Base-by-base conservation (phyloP, 108 stramenopile species). In the Cyclotella choctawhatcheeana region DNA sequence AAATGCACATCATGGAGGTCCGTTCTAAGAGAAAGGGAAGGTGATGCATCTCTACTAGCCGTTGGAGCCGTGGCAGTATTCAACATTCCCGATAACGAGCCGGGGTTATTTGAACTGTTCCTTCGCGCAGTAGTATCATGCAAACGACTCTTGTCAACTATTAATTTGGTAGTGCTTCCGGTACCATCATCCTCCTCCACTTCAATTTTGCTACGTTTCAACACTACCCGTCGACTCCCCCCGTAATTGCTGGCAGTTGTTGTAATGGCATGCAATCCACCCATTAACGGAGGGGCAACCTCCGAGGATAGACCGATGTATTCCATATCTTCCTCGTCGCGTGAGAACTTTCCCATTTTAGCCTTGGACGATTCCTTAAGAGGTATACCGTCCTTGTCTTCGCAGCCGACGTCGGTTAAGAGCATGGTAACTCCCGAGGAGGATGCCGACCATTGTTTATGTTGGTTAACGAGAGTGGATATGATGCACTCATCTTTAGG, bases 321-420 rank as follows among this genome's bases (percentile, higher is more conserved):
- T 62, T 95, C 93, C 64, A 91, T 89, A 54, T 92, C 93, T 69
- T 95, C 90, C 58, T 89, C 87, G 14, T 91, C 89, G 51, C 91
- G 77, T 26, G 89, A 76, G 16, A 88, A 65, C 3, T 77, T 59
- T 12, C 90, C 90, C 75, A 88, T 84, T 66, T 91, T 91, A 17
- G 85, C 67, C 84, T 92, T 95, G 61, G 89, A 81, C 13, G 85
- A 86, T 64, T 92, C 91, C 61, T 89, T 92, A 37, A 95, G 44
- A 14, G 93, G 91, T 32, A 86, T 53, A 18, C 91, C 93, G 32
- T 91, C 74, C 48, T 89, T 90, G 65, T 94, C 93, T 61, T 88
- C 85, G 64, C 87, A 84, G 32, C 89, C 86, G 5, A 95, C 89
- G 81, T 95, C 90, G 0, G 88, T 73, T 5, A 95, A 62, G 13